Evolutionary conservation across 805 yeast genomes (phyloP), one percentile per base, ranked within the genome.

Genomic region (Kuraishia borneana): DNA sequence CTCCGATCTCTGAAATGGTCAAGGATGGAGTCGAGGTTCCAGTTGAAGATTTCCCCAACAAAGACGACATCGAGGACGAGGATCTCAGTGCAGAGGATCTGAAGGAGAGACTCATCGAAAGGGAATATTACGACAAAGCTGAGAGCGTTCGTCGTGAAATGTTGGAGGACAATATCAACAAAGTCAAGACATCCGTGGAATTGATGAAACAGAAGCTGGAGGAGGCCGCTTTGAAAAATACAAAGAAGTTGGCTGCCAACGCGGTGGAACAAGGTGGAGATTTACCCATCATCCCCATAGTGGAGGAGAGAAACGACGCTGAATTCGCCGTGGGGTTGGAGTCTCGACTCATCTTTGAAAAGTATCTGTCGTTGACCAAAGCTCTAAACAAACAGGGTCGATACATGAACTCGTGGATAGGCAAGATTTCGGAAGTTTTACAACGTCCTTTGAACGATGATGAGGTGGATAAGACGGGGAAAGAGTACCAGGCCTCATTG

Each of bases 401-500:
- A 4, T 44, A 63, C 3, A 56, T 80, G 13, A 76, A 76, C 42
- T 44, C 48, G 4, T 73, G 82, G 78, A 48, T 73, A 38, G 46
- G 47, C 0, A 58, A 64, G 12, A 50, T 79, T 34, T 45, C 55
- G 4, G 42, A 42, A 2, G 50, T 73, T 10, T 54, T 83, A 32
- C 47, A 58, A 23, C 60, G 59, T n/a, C 74, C 74, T 0, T 60
- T 82, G 5, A 56, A 40, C 6, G 41, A 36, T 3, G 52, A 42
- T 10, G 42, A 34, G 2, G 53, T 42, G 20, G 46, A 46, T 9
- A 49, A 46, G 3, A 74, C 77, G 34, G 87, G 88, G 10, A 81
- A 74, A 33, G 96, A 87, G 46, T 92, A 88, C 53, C 76, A 73
- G 9, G 69, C 68, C 4, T 76, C 94, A 0, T 60, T 89, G 32